Evolutionary conservation across 345 rosid species (phyloP).

Genomic region (Clarkia xantiana): DNA sequence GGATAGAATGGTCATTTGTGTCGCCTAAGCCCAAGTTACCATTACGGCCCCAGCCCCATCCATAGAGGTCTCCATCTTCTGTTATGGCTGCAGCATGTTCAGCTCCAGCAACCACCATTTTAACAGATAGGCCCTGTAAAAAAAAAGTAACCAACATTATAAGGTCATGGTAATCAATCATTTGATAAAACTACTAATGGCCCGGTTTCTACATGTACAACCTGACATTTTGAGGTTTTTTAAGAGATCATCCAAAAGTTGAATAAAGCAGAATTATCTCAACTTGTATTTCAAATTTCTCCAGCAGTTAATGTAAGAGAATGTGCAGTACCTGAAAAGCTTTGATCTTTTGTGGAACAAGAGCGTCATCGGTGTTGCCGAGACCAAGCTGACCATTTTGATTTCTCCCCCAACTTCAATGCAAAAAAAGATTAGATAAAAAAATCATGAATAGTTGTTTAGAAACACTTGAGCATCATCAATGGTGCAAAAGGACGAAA

Average conservation of each 20-base stretch:
- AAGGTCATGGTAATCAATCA: no score
- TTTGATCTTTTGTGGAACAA: no score
- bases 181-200: no score
- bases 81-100: no score
- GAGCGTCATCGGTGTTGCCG: conserved; percentile 69
- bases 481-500: neutral
- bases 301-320: neutral
- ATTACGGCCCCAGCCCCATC: conserved; percentile 99
- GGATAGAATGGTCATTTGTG: conserved; percentile 17
- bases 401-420: conserved; percentile 91
- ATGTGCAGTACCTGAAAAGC: conserved; percentile 58
- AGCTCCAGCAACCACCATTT: conserved; percentile 93
- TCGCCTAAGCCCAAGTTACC: conserved; percentile 98
- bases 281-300: no score
- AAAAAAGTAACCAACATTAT: conserved; percentile 5
- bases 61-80: no score
- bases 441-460: neutral
- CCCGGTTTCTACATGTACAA: no score
- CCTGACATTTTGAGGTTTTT: no score
- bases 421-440: neutral
- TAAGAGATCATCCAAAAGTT: no score
- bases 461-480: neutral
- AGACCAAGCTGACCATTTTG: conserved; percentile 99
- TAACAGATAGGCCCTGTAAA: conserved; percentile 55
- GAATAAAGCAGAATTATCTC: no score